Base-by-base conservation (phyloP, 1,139 yeast species). In the Schizosaccharomyces versatilis region DNA sequence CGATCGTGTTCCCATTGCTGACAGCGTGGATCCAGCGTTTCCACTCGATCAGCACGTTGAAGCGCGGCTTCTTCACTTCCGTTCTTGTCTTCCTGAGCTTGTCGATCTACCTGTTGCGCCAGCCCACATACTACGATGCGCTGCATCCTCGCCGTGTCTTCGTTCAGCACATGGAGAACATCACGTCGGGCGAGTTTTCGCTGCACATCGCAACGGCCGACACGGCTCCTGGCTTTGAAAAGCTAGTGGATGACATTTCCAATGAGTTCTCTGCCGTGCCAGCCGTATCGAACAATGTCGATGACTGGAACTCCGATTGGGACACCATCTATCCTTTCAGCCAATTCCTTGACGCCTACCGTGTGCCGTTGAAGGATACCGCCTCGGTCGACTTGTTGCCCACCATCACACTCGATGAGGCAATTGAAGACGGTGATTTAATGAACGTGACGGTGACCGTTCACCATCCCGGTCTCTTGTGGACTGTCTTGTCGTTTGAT, bases 281-380 rank as follows among this genome's bases (percentile, higher is more conserved):
- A 7, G 53, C 41, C 38, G 54, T 51, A 40, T 36, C 41, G 41
- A 53, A 42, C 10, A 48, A 41, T 8, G 42, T 55, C 41, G 48
- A 55, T 40, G 57, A 55, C 15, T 55, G 55, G 55, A 38, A 53
- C 40, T 47, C 56, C 10, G 57, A 55, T 38, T 55, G 57, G 57
- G 57, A 55, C 44, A 54, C 55, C 38, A 47, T 55, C 36, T 55
- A 55, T 47, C 57, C 57, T 14, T 55, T 55, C 40, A 53, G 55
- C 19, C 57, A 55, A 39, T 55, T 55, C 36, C 55, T 55, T 2
- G 54, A 44, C 41, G 47, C 55, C 12, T 54, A 55, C 38, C 55
- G 55, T 36, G 49, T 55, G 17, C 52, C 53, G 10, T 38, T 55
- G 24, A 44, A 55, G 36, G 39, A 36, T 12, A 14, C 41, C 15